Evolutionary conservation across 108 stramenopile species (phyloP).

Genomic region (Hondaea fermentalgiana): DNA sequence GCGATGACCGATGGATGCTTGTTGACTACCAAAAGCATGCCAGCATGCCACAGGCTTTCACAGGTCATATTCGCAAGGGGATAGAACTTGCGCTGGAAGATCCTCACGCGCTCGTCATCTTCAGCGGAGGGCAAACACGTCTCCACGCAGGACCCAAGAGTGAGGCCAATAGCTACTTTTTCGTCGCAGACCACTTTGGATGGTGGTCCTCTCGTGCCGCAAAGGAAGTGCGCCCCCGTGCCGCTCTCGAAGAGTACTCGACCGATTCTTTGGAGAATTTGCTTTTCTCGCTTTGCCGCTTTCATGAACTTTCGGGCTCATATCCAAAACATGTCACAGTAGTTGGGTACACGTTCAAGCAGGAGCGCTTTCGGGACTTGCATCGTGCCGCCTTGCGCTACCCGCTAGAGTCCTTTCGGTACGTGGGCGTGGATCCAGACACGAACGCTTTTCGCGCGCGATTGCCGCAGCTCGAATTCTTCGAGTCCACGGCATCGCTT

Average conservation of each 20-base stretch:
- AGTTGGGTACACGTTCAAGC: constrained; percentile 88
- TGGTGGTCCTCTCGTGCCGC: constrained; percentile 33
- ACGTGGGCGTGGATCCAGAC: constrained; percentile 71
- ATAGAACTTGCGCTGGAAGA: constrained; percentile 62
- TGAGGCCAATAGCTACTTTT: constrained; percentile 41
- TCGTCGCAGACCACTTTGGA: constrained; percentile 39
- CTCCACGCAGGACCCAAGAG: constrained; percentile 59
- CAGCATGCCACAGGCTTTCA: constrained; percentile 76
- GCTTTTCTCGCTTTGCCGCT: constrained; percentile 88
- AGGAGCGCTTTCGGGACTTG: constrained; percentile 65
- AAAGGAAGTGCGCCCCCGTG: constrained; percentile 21
- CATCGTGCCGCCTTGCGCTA: constrained; percentile 74
- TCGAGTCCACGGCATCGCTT: not conserved
- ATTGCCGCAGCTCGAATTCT: not conserved
- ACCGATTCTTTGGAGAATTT: constrained; percentile 92
- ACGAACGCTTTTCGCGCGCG: not conserved
- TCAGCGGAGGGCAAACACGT: constrained; percentile 87
- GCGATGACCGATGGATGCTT: constrained; percentile 79
- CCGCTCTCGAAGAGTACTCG: constrained; percentile 67
- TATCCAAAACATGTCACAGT: constrained; percentile 79
- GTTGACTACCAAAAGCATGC: constrained; percentile 71
- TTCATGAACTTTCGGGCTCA: constrained; percentile 76
- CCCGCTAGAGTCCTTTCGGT: constrained; percentile 64
- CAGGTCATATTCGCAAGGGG: constrained; percentile 75
- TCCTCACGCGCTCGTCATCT: constrained; percentile 67